A percentile compares a stretch with the other conserved stretches of the same genome.
These are phyloP conservation scores for Peronospora tabacina DNA, from an alignment of 352 stramenopile species.

Conservation along the genomic window DNA sequence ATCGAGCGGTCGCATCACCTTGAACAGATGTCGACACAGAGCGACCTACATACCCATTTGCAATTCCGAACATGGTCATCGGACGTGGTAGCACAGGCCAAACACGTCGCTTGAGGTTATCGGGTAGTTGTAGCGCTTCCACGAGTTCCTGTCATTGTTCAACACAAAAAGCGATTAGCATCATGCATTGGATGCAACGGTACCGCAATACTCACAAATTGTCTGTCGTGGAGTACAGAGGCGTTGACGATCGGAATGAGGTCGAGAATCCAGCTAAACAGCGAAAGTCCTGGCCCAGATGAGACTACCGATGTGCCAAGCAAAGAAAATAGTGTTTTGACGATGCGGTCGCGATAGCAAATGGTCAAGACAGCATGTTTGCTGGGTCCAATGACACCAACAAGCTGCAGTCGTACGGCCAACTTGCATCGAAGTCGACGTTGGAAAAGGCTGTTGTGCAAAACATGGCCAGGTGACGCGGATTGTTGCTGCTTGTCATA, in stretches of 20 bases:
- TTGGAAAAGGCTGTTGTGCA: slow-evolving; percentile 28
- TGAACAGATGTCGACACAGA: slow-evolving; percentile 15
- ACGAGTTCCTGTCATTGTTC: slow-evolving; percentile 52
- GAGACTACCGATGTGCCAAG: slow-evolving; percentile 61
- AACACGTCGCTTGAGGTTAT: slow-evolving; percentile 52
- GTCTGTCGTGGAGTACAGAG: slow-evolving; percentile 62
- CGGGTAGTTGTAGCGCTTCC: slow-evolving; percentile 46
- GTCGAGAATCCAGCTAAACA: slow-evolving; percentile 85
- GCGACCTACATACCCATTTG: slow-evolving; percentile 23
- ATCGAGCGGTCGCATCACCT: slow-evolving; percentile 22
- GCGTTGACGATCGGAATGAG: slow-evolving; percentile 71
- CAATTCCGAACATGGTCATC: slow-evolving; percentile 24
- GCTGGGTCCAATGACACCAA: slow-evolving; percentile 59
- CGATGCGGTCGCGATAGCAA: slow-evolving; percentile 79
- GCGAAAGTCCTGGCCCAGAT: slow-evolving; percentile 48
- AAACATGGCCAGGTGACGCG: slow-evolving; percentile 4
- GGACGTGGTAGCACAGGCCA: slow-evolving; percentile 65
- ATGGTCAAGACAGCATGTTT: slow-evolving; percentile 76
- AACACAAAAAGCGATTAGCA: slow-evolving; percentile 5
- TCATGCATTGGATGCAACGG: not conserved
- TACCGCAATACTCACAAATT: slow-evolving; percentile 50
- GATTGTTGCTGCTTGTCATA: slow-evolving; percentile 35
- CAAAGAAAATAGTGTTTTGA: slow-evolving; percentile 73
- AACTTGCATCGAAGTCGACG: slow-evolving; percentile 65
- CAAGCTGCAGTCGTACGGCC: slow-evolving; percentile 66